These are phyloP conservation scores for Zoysia pacifica DNA, from an alignment of 176 grass and related monocot species.

Conservation along the genomic window DNA sequence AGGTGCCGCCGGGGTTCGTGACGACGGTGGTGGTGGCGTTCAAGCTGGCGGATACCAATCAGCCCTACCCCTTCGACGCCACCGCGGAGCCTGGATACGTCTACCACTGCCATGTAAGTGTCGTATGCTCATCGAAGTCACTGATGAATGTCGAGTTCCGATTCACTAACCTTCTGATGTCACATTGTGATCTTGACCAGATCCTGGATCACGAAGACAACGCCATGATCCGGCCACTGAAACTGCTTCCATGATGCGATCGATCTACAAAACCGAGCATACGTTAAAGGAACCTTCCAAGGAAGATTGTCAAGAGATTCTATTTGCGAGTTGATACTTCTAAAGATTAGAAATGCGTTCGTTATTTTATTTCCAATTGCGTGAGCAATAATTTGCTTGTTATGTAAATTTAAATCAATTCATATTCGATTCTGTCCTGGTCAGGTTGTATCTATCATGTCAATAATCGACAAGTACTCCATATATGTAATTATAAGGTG, in stretches of 20 bases:
- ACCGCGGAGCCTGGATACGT: conserved; percentile 73
- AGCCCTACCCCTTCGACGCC: conserved; percentile 49
- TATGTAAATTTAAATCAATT: neutral
- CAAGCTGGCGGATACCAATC: conserved; percentile 43
- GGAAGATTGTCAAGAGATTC: neutral
- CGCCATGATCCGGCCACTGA: conserved; percentile 77
- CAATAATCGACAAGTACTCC: neutral
- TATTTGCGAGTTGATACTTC: neutral
- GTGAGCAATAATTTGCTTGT: neutral
- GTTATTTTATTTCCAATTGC: neutral
- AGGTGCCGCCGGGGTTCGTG: conserved; percentile 48
- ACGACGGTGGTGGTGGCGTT: conserved; percentile 58
- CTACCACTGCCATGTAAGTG: conserved; percentile 78
- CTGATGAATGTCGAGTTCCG: neutral
- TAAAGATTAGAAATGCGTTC: neutral
- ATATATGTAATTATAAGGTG: neutral
- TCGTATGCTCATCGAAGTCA: neutral
- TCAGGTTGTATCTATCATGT: neutral
- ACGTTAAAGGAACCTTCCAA: too few species aligned
- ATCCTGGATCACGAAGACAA: conserved; percentile 92
- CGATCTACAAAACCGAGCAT: neutral
- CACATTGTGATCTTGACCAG: conserved; percentile 8
- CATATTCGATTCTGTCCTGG: neutral
- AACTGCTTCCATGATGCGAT: conserved; percentile 31
- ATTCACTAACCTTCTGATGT: neutral